These are phyloP conservation scores for Parsonsia alboflavescens DNA, from an alignment of 257 asterid species.

Conservation along the genomic window DNA sequence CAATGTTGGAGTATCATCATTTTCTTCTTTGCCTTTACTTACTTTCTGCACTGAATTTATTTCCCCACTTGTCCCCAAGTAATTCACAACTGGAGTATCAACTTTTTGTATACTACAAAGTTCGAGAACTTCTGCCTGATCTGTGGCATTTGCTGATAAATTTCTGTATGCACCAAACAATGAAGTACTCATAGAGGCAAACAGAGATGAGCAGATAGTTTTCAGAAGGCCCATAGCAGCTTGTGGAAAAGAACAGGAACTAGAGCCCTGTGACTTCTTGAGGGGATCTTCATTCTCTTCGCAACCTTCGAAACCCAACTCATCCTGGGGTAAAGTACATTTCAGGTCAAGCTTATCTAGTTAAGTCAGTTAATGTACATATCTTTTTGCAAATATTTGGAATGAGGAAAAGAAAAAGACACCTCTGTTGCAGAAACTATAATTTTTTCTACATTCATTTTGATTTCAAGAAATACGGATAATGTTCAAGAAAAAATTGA, in stretches of 20 bases:
- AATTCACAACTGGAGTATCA: constrained; percentile 16
- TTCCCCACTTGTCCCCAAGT: constrained; percentile 26
- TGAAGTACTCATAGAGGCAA: constrained; percentile 44
- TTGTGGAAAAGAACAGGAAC: constrained; percentile 52
- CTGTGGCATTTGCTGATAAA: constrained; percentile 33
- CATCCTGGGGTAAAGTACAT: constrained; percentile 38
- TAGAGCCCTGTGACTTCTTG: constrained; percentile 16
- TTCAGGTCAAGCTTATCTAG: constrained; percentile 5
- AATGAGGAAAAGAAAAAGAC: not conserved
- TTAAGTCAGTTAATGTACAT: not conserved
- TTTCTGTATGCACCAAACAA: constrained; percentile 37
- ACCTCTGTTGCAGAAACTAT: not conserved
- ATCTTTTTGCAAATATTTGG: not conserved
- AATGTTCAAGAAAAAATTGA: not conserved
- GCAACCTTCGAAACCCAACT: constrained; percentile 23
- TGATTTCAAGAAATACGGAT: not conserved
- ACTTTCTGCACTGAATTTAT: constrained; percentile 23
- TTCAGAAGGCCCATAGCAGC: constrained; percentile 50
- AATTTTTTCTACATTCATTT: not conserved
- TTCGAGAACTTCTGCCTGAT: constrained; percentile 41
- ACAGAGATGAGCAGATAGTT: constrained; percentile 50
- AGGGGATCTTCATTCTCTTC: constrained; percentile 23
- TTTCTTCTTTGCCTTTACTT: constrained; percentile 29
- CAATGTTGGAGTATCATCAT: constrained; percentile 22
- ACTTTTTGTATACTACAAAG: constrained; percentile 31